Base-by-base conservation (phyloP, 2,329 filamentous ascomycete genomes). In the Zasmidium citrigriseum region DNA sequence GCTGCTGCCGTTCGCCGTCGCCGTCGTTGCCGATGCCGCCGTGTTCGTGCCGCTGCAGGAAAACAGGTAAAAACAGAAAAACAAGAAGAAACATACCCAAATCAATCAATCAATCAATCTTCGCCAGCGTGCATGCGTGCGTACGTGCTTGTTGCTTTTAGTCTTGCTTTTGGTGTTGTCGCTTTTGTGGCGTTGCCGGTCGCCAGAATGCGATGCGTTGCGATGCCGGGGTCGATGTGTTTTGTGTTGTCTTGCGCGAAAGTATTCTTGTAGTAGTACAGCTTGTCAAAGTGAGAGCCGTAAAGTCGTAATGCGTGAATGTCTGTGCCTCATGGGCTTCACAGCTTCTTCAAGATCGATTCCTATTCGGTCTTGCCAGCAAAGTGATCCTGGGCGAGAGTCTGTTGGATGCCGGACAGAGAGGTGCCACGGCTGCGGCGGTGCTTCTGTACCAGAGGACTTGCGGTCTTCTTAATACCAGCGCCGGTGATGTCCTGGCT, bases 401-500 rank as follows among this genome's bases (percentile, higher is more conserved):
- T 65, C 46, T 65, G 61, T 10, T 57, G 47, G 21, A 57, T 57
- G 34, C 54, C 54, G 14, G 59, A 62, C 22, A 65, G 54, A 27
- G 61, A 64, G 44, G 61, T 64, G 44, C 61, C 61, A 22, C 63
- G 59, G 38, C 63, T 65, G 49, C 63, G 61, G 29, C 61, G 58
- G n/a, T 58, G 63, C 48, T 64, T 65, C 46, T 60, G 54, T 1
- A 59, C 56, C 18, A 65, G 56, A 20, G 63, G 63, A 24, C 61
- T 64, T 25, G 59, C 63, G 4, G 51, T 45, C 59, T 72, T 72
- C 51, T 61, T 65, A 34, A 72, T 65, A 11, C 70, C 70, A 9
- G 68, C 65, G 48, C 64, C 64, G 21, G 64, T 65, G 45, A 71
- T 49, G 41, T 72, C 68, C 51, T 65, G 64, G 50, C 65, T 70